These are phyloP conservation scores for Pelargonium australe DNA, from an alignment of 441 rosid species.

Conservation along the genomic window DNA sequence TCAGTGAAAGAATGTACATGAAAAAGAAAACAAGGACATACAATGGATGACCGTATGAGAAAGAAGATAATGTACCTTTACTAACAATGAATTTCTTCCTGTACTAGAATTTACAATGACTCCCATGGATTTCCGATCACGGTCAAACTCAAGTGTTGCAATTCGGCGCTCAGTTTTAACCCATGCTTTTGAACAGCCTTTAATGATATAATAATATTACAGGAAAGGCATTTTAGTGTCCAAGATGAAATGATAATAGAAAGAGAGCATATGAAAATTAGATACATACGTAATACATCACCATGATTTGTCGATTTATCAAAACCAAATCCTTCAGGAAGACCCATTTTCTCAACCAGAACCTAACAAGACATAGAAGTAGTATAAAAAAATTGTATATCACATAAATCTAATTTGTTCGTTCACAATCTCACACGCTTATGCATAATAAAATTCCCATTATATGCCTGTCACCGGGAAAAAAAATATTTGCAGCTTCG, in stretches of 20 bases:
- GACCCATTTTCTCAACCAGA: conserved; percentile 89
- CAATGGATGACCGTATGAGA: neutral
- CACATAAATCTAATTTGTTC: neutral
- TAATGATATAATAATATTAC: conserved; percentile 2
- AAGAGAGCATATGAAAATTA: conserved; percentile 6
- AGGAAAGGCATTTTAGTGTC: conserved; percentile 7
- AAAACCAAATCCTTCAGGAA: conserved; percentile 38
- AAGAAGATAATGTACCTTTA: conserved; percentile 42
- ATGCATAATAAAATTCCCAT: neutral
- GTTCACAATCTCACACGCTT: neutral
- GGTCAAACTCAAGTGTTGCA: conserved; percentile 93
- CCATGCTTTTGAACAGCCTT: conserved; percentile 77
- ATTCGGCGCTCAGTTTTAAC: conserved; percentile 57
- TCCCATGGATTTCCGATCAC: conserved; percentile 95
- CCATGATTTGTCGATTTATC: conserved; percentile 11
- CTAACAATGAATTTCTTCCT: conserved; percentile 63
- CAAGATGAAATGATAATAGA: conserved; percentile 10
- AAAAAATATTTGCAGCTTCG: neutral
- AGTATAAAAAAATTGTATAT: neutral
- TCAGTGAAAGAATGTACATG: neutral
- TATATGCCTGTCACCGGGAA: neutral
- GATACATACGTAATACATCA: conserved; percentile 45
- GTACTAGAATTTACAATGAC: conserved; percentile 77
- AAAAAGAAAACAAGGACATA: neutral
- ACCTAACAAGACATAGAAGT: conserved; percentile 36